Evolutionary conservation across 2,329 filamentous ascomycete genomes (phyloP), one percentile per base, ranked within the genome.

Genomic region (Colletotrichum noveboracense): DNA sequence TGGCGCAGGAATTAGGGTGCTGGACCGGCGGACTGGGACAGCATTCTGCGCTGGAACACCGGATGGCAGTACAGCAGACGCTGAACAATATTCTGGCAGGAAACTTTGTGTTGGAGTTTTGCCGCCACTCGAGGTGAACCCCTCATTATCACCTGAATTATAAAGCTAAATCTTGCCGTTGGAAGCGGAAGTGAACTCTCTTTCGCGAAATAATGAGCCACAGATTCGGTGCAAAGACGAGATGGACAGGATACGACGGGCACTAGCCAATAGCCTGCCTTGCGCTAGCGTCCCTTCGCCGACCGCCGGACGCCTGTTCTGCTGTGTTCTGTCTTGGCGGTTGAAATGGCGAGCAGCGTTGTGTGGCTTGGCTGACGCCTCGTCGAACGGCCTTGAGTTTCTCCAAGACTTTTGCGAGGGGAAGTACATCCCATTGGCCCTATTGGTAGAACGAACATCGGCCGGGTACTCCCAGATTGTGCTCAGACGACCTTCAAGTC

Each of bases 291-390:
- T 12, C 34, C 60, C 32, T 58, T 52, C 34, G 48, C 58, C 48
- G 34, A 61, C 58, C 36, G 38, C 36, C 36, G 7, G 60, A 34
- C 32, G 30, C 24, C 6, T 32, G 18, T 14, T 30, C 1, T 32
- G 16, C 58, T 61, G 58, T 30, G 28, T n/a, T 13, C 28, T 34
- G 24, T 30, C 58, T 61, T 61, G 58, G 58, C 61, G 30, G 18
- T 64, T 0, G 1, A 4, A 6, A 60, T 13, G 66, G 26, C 16
- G 4, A 13, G 34, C 30, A 61, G 66, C 52, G 28, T 71, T 36
- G 52, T 52, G 72, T 43, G 69, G 69, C 69, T 72, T 72, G 73
- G 69, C 73, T 66, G 67, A 75, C 72, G 68, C 60, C 72, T 66
- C 24, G 13, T 75, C 55, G 67, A 66, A 66, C 72, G 61, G 30